Conservation (phyloP, 179 eudicot species). For the Pouteria campechiana region DNA sequence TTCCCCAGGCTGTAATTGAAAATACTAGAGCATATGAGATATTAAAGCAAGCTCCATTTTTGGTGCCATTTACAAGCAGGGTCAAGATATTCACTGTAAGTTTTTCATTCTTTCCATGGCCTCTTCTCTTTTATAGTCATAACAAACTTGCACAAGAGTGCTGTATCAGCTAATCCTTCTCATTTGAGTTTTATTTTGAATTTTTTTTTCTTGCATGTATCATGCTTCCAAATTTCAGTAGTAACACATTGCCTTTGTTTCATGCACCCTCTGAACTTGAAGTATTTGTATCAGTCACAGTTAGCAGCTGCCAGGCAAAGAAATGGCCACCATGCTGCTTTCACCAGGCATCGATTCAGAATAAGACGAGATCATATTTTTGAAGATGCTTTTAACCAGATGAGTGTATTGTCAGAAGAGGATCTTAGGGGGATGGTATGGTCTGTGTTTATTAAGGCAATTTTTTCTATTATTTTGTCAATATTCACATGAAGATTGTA, state of each 20-base stretch:
- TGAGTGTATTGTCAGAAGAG: slow-evolving; percentile 68
- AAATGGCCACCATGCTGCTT: slow-evolving; percentile 42
- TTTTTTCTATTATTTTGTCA: not conserved
- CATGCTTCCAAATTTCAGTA: too few relatives aligned
- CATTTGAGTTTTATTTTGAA: not conserved
- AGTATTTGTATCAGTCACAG: slow-evolving; percentile 42
- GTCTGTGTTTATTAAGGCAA: slow-evolving; percentile 5
- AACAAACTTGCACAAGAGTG: too few relatives aligned
- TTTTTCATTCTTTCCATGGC: slow-evolving; percentile 6
- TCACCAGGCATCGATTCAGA: slow-evolving; percentile 64
- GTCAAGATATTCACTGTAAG: slow-evolving; percentile 88
- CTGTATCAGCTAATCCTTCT: too few relatives aligned
- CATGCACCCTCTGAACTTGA: too few relatives aligned
- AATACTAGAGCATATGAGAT: slow-evolving; percentile 74
- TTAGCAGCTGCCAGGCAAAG: slow-evolving; percentile 55
- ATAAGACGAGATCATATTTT: slow-evolving; percentile 80
- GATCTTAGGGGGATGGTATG: slow-evolving; percentile 81
- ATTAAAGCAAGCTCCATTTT: slow-evolving; percentile 82
- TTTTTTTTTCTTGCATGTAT: not conserved
- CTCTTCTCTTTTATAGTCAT: too few relatives aligned
- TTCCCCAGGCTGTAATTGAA: slow-evolving; percentile 72
- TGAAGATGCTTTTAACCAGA: slow-evolving; percentile 86
- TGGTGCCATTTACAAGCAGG: slow-evolving; percentile 92
- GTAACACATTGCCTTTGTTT: too few relatives aligned
- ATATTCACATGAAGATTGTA: too few relatives aligned